A percentile compares a stretch with the other conserved stretches of the same genome.
These are phyloP conservation scores for Solanum appendiculatum DNA, from an alignment of 257 asterid genomes.

Conservation along the genomic window DNA sequence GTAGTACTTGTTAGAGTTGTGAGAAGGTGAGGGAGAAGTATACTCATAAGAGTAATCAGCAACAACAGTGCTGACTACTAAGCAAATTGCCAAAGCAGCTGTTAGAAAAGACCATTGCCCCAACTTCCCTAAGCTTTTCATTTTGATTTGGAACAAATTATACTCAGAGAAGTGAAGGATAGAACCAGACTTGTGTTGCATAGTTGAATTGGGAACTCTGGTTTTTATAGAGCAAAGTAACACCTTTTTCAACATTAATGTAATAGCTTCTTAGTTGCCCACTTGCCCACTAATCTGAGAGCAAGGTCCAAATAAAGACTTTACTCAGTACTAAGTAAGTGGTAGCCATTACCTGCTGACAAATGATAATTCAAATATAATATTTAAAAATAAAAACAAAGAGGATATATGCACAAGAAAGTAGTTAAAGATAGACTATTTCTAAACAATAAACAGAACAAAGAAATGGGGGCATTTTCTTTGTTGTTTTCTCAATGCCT, in stretches of 20 bases:
- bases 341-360: background rate
- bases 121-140: background rate
- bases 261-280: background rate
- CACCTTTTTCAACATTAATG: background rate
- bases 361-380: background rate
- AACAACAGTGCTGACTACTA: background rate
- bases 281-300: background rate
- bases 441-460: background rate
- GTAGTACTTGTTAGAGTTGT: background rate
- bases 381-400: background rate
- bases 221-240: background rate
- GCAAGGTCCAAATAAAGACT: background rate
- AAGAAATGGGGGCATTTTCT: background rate
- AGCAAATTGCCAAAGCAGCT: background rate
- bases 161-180: background rate
- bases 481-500: background rate
- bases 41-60: background rate
- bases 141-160: background rate
- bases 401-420: background rate
- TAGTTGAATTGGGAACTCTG: background rate
- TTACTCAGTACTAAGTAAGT: background rate
- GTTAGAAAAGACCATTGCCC: background rate
- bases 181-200: background rate
- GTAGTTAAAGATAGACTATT: background rate
- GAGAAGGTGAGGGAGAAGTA: background rate